A percentile compares a stretch with the other conserved stretches of the same genome.
Evolutionary conservation across 2,329 filamentous ascomycete species (phyloP).

Genomic region (Fusarium udum): DNA sequence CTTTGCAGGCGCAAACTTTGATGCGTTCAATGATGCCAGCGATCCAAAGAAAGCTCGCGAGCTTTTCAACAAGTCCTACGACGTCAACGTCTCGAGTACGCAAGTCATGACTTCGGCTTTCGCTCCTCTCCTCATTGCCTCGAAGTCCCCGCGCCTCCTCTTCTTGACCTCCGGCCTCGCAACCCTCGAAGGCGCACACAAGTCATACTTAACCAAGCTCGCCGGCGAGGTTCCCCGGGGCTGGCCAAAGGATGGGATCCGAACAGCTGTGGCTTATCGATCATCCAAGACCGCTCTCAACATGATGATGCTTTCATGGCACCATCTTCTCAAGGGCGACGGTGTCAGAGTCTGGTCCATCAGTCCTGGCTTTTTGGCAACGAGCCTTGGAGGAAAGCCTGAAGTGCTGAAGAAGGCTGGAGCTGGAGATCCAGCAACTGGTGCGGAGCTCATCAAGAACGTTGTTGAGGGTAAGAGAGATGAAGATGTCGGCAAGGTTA

Average conservation of each 20-base stretch:
- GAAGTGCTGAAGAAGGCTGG: constrained; percentile 48
- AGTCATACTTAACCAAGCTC: constrained; percentile 37
- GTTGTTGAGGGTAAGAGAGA: constrained; percentile 56
- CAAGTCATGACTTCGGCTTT: constrained; percentile 53
- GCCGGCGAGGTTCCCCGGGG: constrained; percentile 47
- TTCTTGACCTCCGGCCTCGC: constrained; percentile 59
- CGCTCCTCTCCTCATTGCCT: constrained; percentile 55
- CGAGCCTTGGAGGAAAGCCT: constrained; percentile 51
- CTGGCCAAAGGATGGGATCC: constrained; percentile 62
- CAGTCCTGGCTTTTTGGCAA: constrained; percentile 60
- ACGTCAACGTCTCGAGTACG: constrained; percentile 61
- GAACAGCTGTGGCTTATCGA: constrained; percentile 42
- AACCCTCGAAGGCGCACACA: constrained; percentile 47
- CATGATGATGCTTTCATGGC: constrained; percentile 55
- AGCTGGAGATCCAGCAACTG: constrained; percentile 48
- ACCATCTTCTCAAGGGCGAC: constrained; percentile 55
- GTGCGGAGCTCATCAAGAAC: constrained; percentile 50
- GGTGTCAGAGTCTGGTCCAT: constrained; percentile 61
- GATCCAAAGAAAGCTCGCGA: constrained; percentile 49
- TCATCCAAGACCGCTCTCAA: constrained; percentile 43
- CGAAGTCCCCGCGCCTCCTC: constrained; percentile 55
- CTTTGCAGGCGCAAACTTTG: constrained; percentile 54
- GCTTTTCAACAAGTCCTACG: constrained; percentile 56
- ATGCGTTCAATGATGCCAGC: constrained; percentile 45
- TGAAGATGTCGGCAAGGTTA: constrained; percentile 52